A percentile compares a stretch with the other conserved stretches of the same genome.
Evolutionary conservation across 2,329 filamentous ascomycete species (phyloP).

Genomic region (Apiospora arundinis): DNA sequence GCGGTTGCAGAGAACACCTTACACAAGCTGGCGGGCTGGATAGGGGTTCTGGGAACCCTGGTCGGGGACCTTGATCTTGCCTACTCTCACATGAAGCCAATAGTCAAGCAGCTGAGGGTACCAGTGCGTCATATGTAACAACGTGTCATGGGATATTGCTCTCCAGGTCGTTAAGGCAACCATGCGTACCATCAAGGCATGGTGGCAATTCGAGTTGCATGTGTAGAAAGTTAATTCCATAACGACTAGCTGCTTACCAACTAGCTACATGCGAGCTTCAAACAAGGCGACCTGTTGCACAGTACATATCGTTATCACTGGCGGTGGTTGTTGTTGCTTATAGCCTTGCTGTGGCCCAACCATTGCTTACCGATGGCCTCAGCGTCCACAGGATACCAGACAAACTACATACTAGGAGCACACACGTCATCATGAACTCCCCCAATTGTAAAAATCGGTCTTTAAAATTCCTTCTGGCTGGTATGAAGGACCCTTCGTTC

Average conservation of each 20-base stretch:
- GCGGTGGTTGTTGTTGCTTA: background rate
- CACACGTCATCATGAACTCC: no score
- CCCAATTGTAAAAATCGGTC: background rate
- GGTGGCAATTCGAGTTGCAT: background rate
- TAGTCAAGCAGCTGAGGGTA: no score
- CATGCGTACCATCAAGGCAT: background rate
- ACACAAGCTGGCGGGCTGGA: background rate
- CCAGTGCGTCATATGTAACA: background rate
- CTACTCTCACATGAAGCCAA: background rate
- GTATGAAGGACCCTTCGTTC: background rate
- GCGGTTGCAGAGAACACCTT: background rate
- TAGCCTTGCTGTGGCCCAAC: background rate
- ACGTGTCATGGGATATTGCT: background rate
- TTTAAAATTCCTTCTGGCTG: background rate
- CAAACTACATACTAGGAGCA: no score
- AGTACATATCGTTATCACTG: background rate
- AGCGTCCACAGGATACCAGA: background rate
- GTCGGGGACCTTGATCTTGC: background rate
- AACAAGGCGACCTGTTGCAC: background rate
- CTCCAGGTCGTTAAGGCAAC: background rate
- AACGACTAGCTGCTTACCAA: background rate
- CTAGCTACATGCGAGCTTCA: background rate
- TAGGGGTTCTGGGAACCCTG: conserved; percentile 1
- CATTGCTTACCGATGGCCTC: background rate
- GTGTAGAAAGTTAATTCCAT: background rate